A percentile compares a stretch with the other conserved stretches of the same genome.
These are phyloP conservation scores for Passalora sequoiae DNA, from an alignment of 2,329 filamentous ascomycete species.

Conservation along the genomic window DNA sequence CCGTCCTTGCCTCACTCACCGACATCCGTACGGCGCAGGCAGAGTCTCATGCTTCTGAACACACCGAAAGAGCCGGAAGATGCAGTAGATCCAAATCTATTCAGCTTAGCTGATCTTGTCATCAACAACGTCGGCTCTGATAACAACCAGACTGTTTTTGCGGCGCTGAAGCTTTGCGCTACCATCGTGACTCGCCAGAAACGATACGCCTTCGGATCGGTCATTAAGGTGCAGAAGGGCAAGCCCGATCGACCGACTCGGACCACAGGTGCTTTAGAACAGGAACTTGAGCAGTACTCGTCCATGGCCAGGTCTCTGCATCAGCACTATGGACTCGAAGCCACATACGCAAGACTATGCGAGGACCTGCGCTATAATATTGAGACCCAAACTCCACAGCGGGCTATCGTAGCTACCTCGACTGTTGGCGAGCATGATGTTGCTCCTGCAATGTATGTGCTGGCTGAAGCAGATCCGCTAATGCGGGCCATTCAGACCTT, in stretches of 20 bases:
- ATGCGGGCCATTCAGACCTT: constrained; percentile 52
- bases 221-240: constrained; percentile 63
- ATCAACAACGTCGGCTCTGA: constrained; percentile 76
- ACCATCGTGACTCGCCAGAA: constrained; percentile 84
- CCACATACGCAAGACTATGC: constrained; percentile 65
- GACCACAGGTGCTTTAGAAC: constrained; percentile 68
- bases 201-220: constrained; percentile 71
- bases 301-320: constrained; percentile 63
- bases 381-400: constrained; percentile 27
- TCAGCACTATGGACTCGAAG: constrained; percentile 64
- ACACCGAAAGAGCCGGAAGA: constrained; percentile 73
- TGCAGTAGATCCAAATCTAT: constrained; percentile 74
- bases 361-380: constrained; percentile 55
- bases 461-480: constrained; percentile 53
- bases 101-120: constrained; percentile 88
- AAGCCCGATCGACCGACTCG: constrained; percentile 52
- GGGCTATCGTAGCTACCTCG: constrained; percentile 1
- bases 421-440: constrained; percentile 1
- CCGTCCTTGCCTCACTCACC: constrained; percentile 40
- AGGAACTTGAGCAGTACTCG: constrained; percentile 68
- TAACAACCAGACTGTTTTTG: constrained; percentile 83
- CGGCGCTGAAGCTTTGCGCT: constrained; percentile 81
- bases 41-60: constrained; percentile 80
- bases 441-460: constrained; percentile 7
- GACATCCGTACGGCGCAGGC: constrained; percentile 71